Conservation (phyloP, 331 rosid genomes). For the Quercus phellos region DNA sequence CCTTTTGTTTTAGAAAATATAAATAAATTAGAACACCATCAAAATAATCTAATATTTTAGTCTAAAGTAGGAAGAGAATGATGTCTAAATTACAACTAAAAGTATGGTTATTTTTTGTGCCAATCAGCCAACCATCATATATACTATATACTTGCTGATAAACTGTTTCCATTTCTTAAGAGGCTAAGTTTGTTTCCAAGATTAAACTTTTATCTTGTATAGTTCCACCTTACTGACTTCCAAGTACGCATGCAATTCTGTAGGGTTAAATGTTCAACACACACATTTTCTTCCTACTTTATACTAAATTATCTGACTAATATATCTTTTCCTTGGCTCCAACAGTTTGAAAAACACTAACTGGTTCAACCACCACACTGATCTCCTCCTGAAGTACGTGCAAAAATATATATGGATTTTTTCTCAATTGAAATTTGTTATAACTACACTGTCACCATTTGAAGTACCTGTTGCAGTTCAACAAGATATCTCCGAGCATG, state of each 20-base stretch:
- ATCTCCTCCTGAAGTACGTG: not conserved
- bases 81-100: not conserved
- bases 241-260: not conserved
- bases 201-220: not conserved
- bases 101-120: not conserved
- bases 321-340: not conserved
- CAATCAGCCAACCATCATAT: not conserved
- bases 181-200: not conserved
- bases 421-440: not conserved
- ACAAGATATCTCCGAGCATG: slow-evolving; percentile 58
- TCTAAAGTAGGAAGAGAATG: not conserved
- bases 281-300: not conserved
- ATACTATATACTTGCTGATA: not conserved
- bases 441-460: not conserved
- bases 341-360: too few relatives aligned
- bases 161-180: not conserved
- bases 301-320: not conserved
- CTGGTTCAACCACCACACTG: not conserved
- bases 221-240: not conserved
- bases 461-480: slow-evolving; percentile 69
- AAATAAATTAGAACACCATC: not conserved
- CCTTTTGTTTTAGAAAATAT: not conserved
- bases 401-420: not conserved
- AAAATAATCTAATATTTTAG: not conserved
- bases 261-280: not conserved